Evolutionary conservation across 2,329 filamentous ascomycete species (phyloP), one percentile per base, ranked within the genome.

Genomic region (Ophiocordyceps sinensis): DNA sequence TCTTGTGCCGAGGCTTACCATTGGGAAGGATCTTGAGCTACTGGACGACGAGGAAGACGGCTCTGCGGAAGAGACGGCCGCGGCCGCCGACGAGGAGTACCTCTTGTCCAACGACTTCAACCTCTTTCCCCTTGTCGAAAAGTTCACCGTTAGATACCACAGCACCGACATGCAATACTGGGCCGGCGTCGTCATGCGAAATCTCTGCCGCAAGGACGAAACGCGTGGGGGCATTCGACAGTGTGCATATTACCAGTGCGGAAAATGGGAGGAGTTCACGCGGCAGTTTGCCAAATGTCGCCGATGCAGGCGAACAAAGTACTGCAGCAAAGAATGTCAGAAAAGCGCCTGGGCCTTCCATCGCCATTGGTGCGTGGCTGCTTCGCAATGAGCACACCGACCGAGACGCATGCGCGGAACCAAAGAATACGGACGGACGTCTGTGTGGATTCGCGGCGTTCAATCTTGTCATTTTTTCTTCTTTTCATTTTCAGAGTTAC

Each of bases 281-380:
- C 79, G 91, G 46, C 89, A 98, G 58, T 98, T 98, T 61, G 91
- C 91, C 51, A 98, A 98, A 65, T 98, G 91, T 65, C 81, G 91
- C 49, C 81, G 91, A 49, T 98, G 91, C 66, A 79, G 91, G 51
- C 79, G 91, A 49, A 98, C 91, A 46, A 98, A 98, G 63, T 95
- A 95, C 67, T 98, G 91, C 78, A 95, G 88, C 74, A 98, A 98
- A 64, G 91, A 98, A 62, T 98, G 91, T 64, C 91, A 98, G 65
- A 96, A 96, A 70, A 93, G 85, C 52, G 93, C 91, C 10, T 98
- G 91, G 91, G 87, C 91, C 26, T 96, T 87, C 63, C 91, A 98
- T 60, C 80, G 91, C 45, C 93, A 96, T 65, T 98, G 91, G 91
- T 98, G 91, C 60, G 82, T 91, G 44, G 80, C 82, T 44, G 84